Evolutionary conservation across 768 basidiomycete species (phyloP), one percentile per base, ranked within the genome.

Genomic region (Coprinopsis cinerea): DNA sequence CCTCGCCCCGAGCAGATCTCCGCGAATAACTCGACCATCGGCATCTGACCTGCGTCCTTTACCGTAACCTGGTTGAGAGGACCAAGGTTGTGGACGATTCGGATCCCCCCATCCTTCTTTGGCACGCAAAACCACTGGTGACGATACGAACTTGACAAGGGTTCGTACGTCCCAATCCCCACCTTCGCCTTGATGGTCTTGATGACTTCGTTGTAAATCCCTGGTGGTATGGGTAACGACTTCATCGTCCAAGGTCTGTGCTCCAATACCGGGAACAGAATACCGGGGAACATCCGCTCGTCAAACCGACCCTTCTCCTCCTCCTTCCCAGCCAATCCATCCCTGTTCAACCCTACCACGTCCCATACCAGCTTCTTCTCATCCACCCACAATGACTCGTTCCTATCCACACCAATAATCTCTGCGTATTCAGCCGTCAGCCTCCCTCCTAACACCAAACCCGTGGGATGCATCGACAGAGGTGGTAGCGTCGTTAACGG

Each of bases 71-170:
- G 51, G 49, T 74, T 74, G 0, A 74, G 61, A 0, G 64, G 69
- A 50, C 73, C 60, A 0, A 74, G 54, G 51, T 62, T 58, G 47
- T 73, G 69, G 0, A 74, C 67, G 0, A 70, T 27, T 0, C 62
- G 52, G 0, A 75, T 58, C 30, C 66, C 64, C 0, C 68, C 60
- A 48, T 72, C 65, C 49, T 71, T 70, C 58, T 73, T 72, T 3
- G 59, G 15, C 0, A 74, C 64, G 24, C 64, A 69, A 46, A 74
- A 77, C 71, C 68, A 74, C 7, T 63, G 45, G 0, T 68, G 72
- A 0, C 67, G 53, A 30, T 77, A 78, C 0, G 70, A 70, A 0
- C 63, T 62, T 27, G 71, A 63, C 0, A 67, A 70, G 0, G 61
- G 66, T 54, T 77, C 66, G 45, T 73, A 75, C 0, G 73, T 64